Percentiles rank a stretch among this genome's conserved stretches.
These are phyloP conservation scores for Alternaria consortialis DNA, from an alignment of 2,329 filamentous ascomycete genomes.

Conservation along the genomic window DNA sequence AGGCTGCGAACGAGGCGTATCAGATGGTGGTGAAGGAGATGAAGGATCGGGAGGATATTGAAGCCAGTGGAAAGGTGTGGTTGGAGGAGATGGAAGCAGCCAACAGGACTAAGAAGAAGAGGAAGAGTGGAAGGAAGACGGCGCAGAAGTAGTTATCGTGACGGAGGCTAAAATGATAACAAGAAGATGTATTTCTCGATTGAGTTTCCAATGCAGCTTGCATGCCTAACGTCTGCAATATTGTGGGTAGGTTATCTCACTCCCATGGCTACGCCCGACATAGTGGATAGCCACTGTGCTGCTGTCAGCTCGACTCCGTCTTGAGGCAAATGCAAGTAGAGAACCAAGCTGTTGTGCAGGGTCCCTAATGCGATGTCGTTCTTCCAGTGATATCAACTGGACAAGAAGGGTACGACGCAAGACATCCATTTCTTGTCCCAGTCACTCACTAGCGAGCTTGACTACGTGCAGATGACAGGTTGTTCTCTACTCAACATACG, in stretches of 20 bases:
- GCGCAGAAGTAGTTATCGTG: neutral
- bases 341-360: neutral
- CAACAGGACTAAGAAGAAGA: slow-evolving; percentile 16
- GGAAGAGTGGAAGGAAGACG: neutral
- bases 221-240: neutral
- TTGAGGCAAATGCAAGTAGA: neutral
- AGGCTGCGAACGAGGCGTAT: slow-evolving; percentile 7
- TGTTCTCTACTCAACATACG: neutral
- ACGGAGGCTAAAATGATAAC: neutral
- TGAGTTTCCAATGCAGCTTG: neutral
- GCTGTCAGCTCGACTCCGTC: neutral
- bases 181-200: too few relatives aligned
- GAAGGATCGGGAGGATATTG: slow-evolving; percentile 9
- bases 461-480: neutral
- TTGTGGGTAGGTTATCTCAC: neutral
- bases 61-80: slow-evolving; percentile 9
- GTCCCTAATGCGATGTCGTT: neutral
- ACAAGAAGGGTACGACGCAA: neutral
- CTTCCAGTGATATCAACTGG: neutral
- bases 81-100: slow-evolving; percentile 24
- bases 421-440: neutral
- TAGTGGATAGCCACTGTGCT: neutral
- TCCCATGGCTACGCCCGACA: neutral
- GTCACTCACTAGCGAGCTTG: neutral
- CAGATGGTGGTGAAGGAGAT: slow-evolving; percentile 7